These are phyloP conservation scores for Theileria luwenshuni DNA, from an alignment of 169 alveolate species.

Conservation along the genomic window DNA sequence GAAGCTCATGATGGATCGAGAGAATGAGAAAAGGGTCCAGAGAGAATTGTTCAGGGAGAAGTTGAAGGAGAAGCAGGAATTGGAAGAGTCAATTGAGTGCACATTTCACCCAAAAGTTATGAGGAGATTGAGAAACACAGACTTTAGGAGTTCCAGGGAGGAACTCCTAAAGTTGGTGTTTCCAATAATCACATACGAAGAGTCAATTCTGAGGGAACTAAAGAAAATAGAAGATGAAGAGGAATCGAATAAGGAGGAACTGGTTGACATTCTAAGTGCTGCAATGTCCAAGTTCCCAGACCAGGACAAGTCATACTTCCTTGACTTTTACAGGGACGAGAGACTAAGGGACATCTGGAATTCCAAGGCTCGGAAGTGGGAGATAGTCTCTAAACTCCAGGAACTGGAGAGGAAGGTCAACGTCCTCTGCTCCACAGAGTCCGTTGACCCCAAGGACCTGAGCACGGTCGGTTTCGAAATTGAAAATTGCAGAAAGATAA, in stretches of 20 bases:
- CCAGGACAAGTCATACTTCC: constrained; percentile 17
- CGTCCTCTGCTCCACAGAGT: constrained; percentile 44
- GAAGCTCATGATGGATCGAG: constrained; percentile 59
- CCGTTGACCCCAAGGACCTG: constrained; percentile 28
- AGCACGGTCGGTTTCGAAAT: constrained; percentile 44
- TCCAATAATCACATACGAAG: constrained; percentile 50
- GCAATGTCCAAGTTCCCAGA: constrained; percentile 15
- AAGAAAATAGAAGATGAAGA: constrained; percentile 35
- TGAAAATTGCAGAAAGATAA: constrained; percentile 46
- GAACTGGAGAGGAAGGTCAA: constrained; percentile 61
- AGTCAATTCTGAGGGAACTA: constrained; percentile 43
- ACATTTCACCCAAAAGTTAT: constrained; percentile 50
- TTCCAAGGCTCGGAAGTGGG: constrained; percentile 34
- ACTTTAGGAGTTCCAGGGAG: constrained; percentile 7
- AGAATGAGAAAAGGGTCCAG: constrained; percentile 31
- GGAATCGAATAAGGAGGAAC: constrained; percentile 13
- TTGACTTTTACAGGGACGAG: constrained; percentile 60
- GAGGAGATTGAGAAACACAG: constrained; percentile 7
- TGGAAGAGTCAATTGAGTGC: constrained; percentile 65
- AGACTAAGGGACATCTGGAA: constrained; percentile 55
- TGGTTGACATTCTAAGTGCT: constrained; percentile 21
- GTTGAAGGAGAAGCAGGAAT: constrained; percentile 48
- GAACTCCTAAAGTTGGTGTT: constrained; percentile 32
- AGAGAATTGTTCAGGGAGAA: constrained; percentile 38
- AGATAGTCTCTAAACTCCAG: constrained; percentile 60